These are phyloP conservation scores for Syzygium grande DNA, from an alignment of 345 rosid genomes.

Conservation along the genomic window DNA sequence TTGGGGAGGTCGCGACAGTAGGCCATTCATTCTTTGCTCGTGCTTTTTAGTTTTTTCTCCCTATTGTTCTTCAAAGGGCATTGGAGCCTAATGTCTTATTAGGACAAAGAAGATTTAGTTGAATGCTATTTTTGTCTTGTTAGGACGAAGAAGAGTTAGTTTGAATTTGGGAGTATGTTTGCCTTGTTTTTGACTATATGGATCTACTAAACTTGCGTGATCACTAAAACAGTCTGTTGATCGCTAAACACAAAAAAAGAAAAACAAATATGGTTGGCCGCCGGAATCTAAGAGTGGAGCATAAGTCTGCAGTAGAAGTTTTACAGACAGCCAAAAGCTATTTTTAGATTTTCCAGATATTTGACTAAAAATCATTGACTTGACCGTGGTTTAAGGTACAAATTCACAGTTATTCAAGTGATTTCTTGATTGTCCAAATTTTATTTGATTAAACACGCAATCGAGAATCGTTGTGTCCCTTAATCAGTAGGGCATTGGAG, in stretches of 20 bases:
- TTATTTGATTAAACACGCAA: background rate
- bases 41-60: background rate
- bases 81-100: background rate
- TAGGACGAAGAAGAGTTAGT: background rate
- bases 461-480: background rate
- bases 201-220: background rate
- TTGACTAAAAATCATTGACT: background rate
- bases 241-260: no score
- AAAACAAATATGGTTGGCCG: background rate
- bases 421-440: background rate
- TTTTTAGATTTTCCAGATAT: background rate
- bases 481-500: background rate
- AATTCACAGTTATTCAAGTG: background rate
- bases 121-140: background rate
- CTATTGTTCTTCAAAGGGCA: background rate
- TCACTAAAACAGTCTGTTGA: background rate
- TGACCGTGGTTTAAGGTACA: background rate
- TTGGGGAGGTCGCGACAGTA: no score
- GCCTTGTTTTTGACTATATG: background rate
- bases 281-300: background rate
- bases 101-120: background rate
- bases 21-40: background rate
- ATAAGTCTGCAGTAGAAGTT: background rate
- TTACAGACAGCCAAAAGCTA: background rate
- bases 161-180: background rate